These are phyloP conservation scores for Pythium graminicola DNA, from an alignment of 352 stramenopile genomes.

Conservation along the genomic window DNA sequence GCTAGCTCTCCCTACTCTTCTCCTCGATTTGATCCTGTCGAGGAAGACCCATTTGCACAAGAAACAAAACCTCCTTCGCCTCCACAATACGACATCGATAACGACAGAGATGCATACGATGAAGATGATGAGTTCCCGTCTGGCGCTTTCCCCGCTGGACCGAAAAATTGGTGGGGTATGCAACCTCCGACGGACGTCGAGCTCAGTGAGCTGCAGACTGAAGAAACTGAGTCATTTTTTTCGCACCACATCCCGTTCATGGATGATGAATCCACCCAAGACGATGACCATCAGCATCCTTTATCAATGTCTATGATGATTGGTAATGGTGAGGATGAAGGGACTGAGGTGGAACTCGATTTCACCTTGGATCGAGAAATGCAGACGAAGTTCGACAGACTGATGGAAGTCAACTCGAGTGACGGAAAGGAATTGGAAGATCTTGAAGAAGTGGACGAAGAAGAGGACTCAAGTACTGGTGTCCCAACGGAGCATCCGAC, in stretches of 20 bases:
- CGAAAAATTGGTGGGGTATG: slow-evolving; percentile 74
- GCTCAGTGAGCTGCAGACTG: slow-evolving; percentile 68
- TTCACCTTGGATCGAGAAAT: slow-evolving; percentile 69
- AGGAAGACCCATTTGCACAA: slow-evolving; percentile 30
- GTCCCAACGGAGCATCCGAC: slow-evolving; percentile 1
- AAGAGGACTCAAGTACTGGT: not conserved
- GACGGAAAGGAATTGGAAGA: slow-evolving; percentile 22
- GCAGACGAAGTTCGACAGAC: slow-evolving; percentile 57
- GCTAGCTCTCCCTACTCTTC: slow-evolving; percentile 21
- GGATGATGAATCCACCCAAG: slow-evolving; percentile 29
- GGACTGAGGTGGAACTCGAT: slow-evolving; percentile 78
- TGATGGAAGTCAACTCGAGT: slow-evolving; percentile 63
- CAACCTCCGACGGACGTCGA: slow-evolving; percentile 49
- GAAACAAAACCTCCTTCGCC: not conserved
- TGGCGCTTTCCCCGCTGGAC: slow-evolving; percentile 50
- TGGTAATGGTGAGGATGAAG: slow-evolving; percentile 53
- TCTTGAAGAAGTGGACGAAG: slow-evolving; percentile 28
- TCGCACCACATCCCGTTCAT: slow-evolving; percentile 52
- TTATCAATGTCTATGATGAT: slow-evolving; percentile 81
- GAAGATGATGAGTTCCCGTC: slow-evolving; percentile 36
- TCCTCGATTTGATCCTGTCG: slow-evolving; percentile 39
- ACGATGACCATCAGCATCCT: slow-evolving; percentile 29
- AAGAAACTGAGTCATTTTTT: slow-evolving; percentile 64
- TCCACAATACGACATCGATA: not conserved
- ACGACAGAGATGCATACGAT: slow-evolving; percentile 34